Evolutionary conservation across 1,139 yeast species (phyloP), one percentile per base, ranked within the genome.

Genomic region (Hyphopichia buzzinii): DNA sequence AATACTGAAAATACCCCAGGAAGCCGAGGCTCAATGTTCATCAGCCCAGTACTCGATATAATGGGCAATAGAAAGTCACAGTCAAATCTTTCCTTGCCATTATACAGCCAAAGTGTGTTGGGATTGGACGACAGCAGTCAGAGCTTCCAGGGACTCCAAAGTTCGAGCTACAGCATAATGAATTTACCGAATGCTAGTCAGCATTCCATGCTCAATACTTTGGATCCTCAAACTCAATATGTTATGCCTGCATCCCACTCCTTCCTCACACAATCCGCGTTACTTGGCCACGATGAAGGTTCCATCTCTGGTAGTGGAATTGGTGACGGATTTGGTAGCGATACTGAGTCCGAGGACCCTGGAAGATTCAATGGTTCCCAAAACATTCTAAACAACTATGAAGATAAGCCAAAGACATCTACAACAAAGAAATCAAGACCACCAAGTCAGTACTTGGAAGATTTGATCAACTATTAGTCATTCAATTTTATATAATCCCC

Each of bases 401-500:
- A n/a, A n/a, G n/a, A n/a, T n/a, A n/a, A n/a, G n/a, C n/a, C n/a
- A n/a, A n/a, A n/a, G n/a, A n/a, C n/a, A n/a, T n/a, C n/a, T n/a
- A n/a, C n/a, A n/a, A n/a, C n/a, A n/a, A n/a, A n/a, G n/a, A n/a
- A n/a, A n/a, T n/a, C n/a, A 25, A 41, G 67, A 38, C 64, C 67
- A 0, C 69, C 69, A 11, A 59, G 65, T 40, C 55, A 58, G 40
- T 51, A 51, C 34, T 51, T 63, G 38, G 65, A 63, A 27, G 65
- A 62, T 31, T 49, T 54, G 23, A 39, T 52, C 19, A 44, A 49
- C 33, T 43, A 36, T n/a, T n/a, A n/a, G n/a, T n/a, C n/a, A n/a
- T n/a, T n/a, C n/a, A n/a, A n/a, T n/a, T n/a, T n/a, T n/a, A n/a
- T n/a, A n/a, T n/a, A n/a, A n/a, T n/a, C n/a, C n/a, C n/a, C n/a